phyloP scores from a whole-genome alignment of 2,329 filamentous ascomycete genomes.

The Hysterium pulicare region DNA sequence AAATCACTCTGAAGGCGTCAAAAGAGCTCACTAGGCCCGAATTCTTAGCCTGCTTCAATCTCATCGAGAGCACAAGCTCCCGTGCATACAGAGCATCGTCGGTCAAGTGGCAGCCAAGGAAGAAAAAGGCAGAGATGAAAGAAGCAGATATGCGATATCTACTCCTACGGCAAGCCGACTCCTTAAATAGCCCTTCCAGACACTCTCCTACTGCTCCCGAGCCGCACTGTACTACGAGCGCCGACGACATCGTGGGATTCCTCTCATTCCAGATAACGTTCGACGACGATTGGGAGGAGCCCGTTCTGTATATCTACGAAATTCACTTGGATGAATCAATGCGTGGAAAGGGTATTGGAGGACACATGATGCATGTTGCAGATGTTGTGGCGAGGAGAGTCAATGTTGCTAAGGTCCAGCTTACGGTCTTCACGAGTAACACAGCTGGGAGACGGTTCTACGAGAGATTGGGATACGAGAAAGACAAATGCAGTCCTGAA shows the following conservation, averaged over 20 bases:
- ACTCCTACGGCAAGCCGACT: conserved; percentile 46
- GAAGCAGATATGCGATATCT: conserved; percentile 67
- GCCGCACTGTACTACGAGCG: not conserved
- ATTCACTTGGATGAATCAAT: conserved; percentile 62
- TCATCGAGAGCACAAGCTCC: conserved; percentile 63
- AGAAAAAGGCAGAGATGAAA: conserved; percentile 66
- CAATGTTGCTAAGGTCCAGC: conserved; percentile 64
- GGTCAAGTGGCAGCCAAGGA: conserved; percentile 59
- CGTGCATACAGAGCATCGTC: conserved; percentile 62
- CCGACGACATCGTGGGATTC: conserved; percentile 36
- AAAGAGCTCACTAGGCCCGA: conserved; percentile 35
- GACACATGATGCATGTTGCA: conserved; percentile 56
- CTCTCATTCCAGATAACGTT: conserved; percentile 66
- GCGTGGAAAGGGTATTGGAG: conserved; percentile 61
- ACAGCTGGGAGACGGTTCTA: conserved; percentile 59
- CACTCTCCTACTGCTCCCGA: not conserved
- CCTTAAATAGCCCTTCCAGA: not conserved
- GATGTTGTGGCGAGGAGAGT: conserved; percentile 54
- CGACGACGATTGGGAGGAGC: conserved; percentile 52
- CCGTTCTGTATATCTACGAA: conserved; percentile 76
- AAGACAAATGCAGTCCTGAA: conserved; percentile 52
- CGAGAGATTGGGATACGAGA: conserved; percentile 53
- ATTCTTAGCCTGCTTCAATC: conserved; percentile 49
- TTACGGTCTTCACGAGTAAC: conserved; percentile 69
- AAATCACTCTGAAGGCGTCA: conserved; percentile 22